Evolutionary conservation across 306 rosid genomes (phyloP), one percentile per base, ranked within the genome.

Genomic region (Vicia villosa): DNA sequence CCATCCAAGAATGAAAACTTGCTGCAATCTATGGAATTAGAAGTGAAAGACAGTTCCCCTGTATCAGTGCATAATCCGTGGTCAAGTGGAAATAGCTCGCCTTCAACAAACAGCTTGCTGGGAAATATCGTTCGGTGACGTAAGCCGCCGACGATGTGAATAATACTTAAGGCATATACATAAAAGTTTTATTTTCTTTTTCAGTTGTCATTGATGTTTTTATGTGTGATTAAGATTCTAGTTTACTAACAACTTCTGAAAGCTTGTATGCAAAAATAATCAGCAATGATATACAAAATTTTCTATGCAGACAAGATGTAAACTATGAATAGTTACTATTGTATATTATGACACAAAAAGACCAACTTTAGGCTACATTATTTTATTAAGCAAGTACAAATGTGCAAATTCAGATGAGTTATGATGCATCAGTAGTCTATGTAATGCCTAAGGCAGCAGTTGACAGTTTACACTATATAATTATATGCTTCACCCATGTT

Each of bases 61-160:
- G n/a, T n/a, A n/a, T n/a, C n/a, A n/a, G n/a, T n/a, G n/a, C n/a
- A n/a, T n/a, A n/a, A n/a, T n/a, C n/a, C n/a, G n/a, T n/a, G n/a
- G n/a, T n/a, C n/a, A n/a, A n/a, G n/a, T n/a, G n/a, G n/a, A n/a
- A n/a, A n/a, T n/a, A n/a, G n/a, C n/a, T n/a, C n/a, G n/a, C n/a
- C n/a, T n/a, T n/a, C n/a, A n/a, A n/a, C n/a, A n/a, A 95, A 84
- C 76, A 88, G 95, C 82, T 86, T 95, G 78, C 76, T 95, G 88
- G 92, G 88, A 49, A 91, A 87, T 43, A 86, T 76, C 24, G 76
- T 78, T 51, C 87, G 70, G 41, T 91, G 87, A 89, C 85, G 37
- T 20, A 1, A 41, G 46, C 64, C 38, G 42, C 63, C 50, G n/a
- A 62, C 66, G 60, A 46, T 54, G 82, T 78, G 76, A 80, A 77